Evolutionary conservation across 345 rosid species (phyloP), one percentile per base, ranked within the genome.

Genomic region (Eucalyptus sp.): DNA sequence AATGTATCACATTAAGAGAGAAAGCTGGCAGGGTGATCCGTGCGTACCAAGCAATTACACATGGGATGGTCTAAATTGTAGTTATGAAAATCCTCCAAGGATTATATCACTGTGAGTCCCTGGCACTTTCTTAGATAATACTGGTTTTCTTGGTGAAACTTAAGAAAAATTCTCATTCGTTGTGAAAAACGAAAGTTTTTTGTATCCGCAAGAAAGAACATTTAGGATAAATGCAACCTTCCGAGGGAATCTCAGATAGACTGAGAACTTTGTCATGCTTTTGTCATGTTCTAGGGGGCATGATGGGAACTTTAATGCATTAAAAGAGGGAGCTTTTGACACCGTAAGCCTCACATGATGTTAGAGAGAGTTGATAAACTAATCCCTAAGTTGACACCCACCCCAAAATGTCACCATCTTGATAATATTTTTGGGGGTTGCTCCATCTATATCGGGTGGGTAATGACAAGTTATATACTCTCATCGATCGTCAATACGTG

Each of bases 1-100:
- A n/a, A n/a, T n/a, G n/a, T n/a, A n/a, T 81, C 54, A 71, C 48
- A 68, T 90, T 52, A 89, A 48, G 37, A 87, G 81, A 76, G 88
- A 90, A 29, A 84, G 80, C 10, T 92, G 91, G 93, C 93, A 92
- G 33, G 92, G 93, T 44, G 93, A 92, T 86, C 92, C 91, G 0
- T 60, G 66, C 16, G 15, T 60, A 27, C 66, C 66, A 60, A 60
- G 3, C 31, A 60, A 5, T 27, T 25, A 11, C 66, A 27, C 2
- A 60, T 60, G 66, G 66, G 66, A 60, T 12, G 66, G 66, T 60
- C 66, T 60, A 60, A 10, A 27, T 60, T 60, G 31, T 60, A 60
- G 66, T 5, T 11, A 60, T 25, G 66, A 0, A 60, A 60, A 60
- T 27, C 31, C 31, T 60, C 66, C 66, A 0, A 60, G 7, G 66